These are phyloP conservation scores for Verbascum thapsus DNA, from an alignment of 257 asterid species.

Conservation along the genomic window DNA sequence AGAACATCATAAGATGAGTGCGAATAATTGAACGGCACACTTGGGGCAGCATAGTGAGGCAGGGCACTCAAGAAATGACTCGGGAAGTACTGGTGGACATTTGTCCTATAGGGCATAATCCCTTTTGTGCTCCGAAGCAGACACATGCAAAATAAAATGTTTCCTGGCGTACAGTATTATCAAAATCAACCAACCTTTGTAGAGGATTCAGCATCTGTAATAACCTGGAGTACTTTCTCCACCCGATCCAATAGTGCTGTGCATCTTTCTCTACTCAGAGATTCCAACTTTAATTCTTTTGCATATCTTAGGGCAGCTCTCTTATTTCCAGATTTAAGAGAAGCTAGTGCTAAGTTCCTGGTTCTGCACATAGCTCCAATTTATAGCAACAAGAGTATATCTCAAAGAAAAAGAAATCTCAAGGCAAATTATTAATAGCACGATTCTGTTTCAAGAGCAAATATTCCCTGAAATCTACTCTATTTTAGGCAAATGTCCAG, in stretches of 20 bases:
- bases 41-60: no score
- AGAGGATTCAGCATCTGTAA: conserved; percentile 77
- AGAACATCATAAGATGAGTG: conserved; percentile 24
- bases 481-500: conserved; percentile 5
- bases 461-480: conserved; percentile 7
- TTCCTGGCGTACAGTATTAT: conserved; percentile 10
- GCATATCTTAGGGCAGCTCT: conserved; percentile 62
- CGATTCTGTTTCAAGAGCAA: background rate
- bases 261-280: conserved; percentile 78
- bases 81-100: no score
- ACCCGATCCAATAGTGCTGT: conserved; percentile 65
- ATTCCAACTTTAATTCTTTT: conserved; percentile 63
- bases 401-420: background rate
- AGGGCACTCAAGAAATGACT: no score
- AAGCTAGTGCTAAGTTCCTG: conserved; percentile 58
- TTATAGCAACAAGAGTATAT: background rate
- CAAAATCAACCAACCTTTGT: conserved; percentile 58
- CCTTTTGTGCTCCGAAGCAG: no score
- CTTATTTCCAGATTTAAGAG: conserved; percentile 59
- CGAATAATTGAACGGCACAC: background rate
- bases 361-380: conserved; percentile 50
- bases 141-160: conserved; percentile 9
- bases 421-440: background rate
- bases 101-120: no score
- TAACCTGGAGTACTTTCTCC: conserved; percentile 66